A percentile compares a stretch with the other conserved stretches of the same genome.
Conservation (phyloP, 805 yeast genomes). For the Yamadazyma olivae region DNA sequence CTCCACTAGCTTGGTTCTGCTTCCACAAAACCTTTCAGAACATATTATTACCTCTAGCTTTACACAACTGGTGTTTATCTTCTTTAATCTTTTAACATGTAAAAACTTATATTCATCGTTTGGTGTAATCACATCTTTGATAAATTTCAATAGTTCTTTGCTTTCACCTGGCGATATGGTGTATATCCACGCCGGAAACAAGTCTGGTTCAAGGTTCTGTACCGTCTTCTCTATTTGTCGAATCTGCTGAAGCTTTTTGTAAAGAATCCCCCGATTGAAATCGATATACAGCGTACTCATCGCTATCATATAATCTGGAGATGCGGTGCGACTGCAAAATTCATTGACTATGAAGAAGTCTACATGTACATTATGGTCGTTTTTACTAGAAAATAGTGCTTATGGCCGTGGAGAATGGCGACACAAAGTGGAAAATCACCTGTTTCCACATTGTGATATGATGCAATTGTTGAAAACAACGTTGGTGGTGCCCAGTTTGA, state of each 20-base stretch:
- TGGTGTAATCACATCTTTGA: constrained; percentile 24
- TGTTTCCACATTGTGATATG: background rate
- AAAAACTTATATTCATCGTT: constrained; percentile 23
- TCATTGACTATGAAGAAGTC: too few relatives aligned
- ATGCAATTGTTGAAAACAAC: too few relatives aligned
- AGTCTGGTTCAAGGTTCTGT: constrained; percentile 19
- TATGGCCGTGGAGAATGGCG: background rate
- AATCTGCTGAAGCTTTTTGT: constrained; percentile 45
- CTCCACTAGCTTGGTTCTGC: too few relatives aligned
- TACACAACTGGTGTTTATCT: constrained; percentile 15
- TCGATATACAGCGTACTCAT: constrained; percentile 34
- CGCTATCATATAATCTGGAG: constrained; percentile 1
- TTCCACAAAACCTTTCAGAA: constrained; percentile 32
- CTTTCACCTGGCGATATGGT: constrained; percentile 38
- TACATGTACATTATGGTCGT: too few relatives aligned
- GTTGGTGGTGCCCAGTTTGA: too few relatives aligned
- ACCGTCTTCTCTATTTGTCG: constrained; percentile 20
- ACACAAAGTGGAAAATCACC: background rate
- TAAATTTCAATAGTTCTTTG: constrained; percentile 21
- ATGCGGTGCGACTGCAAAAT: too few relatives aligned
- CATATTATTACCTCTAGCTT: constrained; percentile 46
- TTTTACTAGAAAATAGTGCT: too few relatives aligned
- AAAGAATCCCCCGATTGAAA: constrained; percentile 42
- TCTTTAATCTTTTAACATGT: constrained; percentile 57
- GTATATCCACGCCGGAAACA: constrained; percentile 47